Conservation (phyloP, 1,284 basidiomycete genomes). For the Boletellus deceptivus region DNA sequence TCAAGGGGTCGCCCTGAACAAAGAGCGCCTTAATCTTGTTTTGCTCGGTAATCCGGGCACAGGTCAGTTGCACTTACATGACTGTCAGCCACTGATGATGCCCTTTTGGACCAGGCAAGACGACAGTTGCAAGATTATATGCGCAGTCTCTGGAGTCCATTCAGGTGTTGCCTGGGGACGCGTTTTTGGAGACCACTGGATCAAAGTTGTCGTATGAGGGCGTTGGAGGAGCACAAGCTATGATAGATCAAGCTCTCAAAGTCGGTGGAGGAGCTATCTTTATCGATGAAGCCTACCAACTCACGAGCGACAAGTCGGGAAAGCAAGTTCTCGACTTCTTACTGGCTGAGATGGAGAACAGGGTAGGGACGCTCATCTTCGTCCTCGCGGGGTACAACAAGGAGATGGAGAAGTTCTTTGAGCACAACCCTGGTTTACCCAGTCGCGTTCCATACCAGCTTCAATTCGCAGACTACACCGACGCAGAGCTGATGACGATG, state of each 20-base stretch:
- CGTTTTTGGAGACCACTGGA: conserved; percentile 61
- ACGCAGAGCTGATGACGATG: conserved; percentile 52
- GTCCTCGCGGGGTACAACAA: conserved; percentile 65
- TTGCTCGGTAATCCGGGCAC: conserved; percentile 61
- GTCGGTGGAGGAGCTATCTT: conserved; percentile 62
- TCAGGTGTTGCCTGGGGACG: conserved; percentile 47
- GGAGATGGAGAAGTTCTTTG: conserved; percentile 72
- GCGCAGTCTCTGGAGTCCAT: conserved; percentile 57
- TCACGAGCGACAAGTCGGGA: conserved; percentile 45
- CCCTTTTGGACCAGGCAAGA: conserved; percentile 49
- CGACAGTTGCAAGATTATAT: conserved; percentile 65
- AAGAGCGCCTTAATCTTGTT: conserved; percentile 52
- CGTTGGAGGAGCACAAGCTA: conserved; percentile 45
- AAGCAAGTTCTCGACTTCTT: conserved; percentile 61
- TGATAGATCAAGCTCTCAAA: conserved; percentile 43
- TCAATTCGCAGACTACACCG: conserved; percentile 56
- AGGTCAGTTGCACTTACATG: conserved; percentile 33
- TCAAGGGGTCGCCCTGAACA: conserved; percentile 42
- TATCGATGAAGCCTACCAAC: conserved; percentile 66
- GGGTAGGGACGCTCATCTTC: conserved; percentile 58
- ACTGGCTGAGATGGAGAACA: conserved; percentile 69
- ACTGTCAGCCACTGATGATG: not conserved
- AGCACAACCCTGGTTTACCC: conserved; percentile 62
- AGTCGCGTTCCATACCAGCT: conserved; percentile 62
- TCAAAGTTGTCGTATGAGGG: conserved; percentile 55